phyloP scores from a whole-genome alignment of 164 flowering plant genomes.

The Berberis vulgaris region DNA sequence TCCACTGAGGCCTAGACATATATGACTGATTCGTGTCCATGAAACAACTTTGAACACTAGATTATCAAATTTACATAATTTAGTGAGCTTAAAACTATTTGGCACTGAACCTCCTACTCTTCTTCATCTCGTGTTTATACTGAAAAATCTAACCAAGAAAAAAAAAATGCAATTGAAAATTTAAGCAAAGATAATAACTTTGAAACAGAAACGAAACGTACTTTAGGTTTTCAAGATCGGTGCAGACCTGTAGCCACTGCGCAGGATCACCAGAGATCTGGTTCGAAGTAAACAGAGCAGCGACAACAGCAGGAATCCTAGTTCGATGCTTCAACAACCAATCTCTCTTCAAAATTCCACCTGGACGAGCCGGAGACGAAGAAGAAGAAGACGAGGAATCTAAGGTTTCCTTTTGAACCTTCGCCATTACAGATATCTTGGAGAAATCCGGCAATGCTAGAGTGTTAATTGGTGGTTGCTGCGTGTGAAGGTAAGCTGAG shows the following conservation, averaged over 20 bases:
- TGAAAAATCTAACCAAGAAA: too few relatives aligned
- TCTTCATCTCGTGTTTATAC: too few relatives aligned
- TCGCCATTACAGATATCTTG: constrained; percentile 38
- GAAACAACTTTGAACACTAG: too few relatives aligned
- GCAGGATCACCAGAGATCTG: constrained; percentile 87
- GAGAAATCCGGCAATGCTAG: constrained; percentile 85
- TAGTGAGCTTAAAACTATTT: too few relatives aligned
- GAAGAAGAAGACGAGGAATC: neutral
- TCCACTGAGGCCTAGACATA: too few relatives aligned
- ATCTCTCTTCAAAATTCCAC: constrained; percentile 64
- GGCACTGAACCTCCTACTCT: too few relatives aligned
- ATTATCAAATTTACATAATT: too few relatives aligned
- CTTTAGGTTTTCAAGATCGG: constrained; percentile 79
- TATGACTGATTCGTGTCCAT: too few relatives aligned
- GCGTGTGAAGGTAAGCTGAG: constrained; percentile 53
- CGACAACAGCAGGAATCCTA: constrained; percentile 60
- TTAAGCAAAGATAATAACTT: neutral
- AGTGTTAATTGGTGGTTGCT: constrained; percentile 80
- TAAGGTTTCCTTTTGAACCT: constrained; percentile 18
- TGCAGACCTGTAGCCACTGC: constrained; percentile 88
- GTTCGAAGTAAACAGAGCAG: constrained; percentile 55
- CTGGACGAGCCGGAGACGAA: constrained; percentile 1
- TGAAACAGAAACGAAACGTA: constrained; percentile 19
- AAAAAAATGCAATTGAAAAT: neutral
- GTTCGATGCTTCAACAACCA: constrained; percentile 91